Conservation (phyloP, 139 green algal genomes). For the Desmodesmus armatus region DNA sequence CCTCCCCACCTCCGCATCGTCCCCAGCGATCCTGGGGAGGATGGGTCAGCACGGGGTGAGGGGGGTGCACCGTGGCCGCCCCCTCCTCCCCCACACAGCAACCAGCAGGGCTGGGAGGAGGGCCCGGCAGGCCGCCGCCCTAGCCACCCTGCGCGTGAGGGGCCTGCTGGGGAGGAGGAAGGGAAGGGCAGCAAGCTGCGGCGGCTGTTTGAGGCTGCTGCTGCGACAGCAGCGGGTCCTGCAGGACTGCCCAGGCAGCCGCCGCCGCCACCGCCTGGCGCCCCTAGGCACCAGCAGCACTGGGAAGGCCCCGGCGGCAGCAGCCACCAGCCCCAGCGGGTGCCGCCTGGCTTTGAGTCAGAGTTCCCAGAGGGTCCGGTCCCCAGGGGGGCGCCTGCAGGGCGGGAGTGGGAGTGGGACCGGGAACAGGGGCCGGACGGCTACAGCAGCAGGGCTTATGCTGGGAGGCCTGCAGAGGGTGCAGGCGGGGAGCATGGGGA, state of each 20-base stretch:
- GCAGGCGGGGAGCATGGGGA: too few relatives aligned
- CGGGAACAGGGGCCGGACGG: too few relatives aligned
- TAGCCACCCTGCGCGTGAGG: background rate
- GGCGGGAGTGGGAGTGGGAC: too few relatives aligned
- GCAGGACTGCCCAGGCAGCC: too few relatives aligned
- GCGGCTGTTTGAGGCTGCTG: slow-evolving; percentile 1
- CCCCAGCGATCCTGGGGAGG: background rate
- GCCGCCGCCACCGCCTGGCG: background rate
- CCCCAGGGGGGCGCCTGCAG: too few relatives aligned
- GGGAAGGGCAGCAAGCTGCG: background rate
- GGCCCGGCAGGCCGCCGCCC: background rate
- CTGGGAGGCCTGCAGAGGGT: too few relatives aligned
- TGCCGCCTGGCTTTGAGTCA: slow-evolving; percentile 11
- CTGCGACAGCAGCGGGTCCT: background rate
- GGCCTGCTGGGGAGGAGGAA: background rate
- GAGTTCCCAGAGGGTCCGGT: too few relatives aligned
- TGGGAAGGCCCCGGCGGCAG: too few relatives aligned
- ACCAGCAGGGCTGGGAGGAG: background rate
- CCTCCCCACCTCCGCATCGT: slow-evolving; percentile 20
- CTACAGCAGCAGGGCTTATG: too few relatives aligned
- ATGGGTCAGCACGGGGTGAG: background rate
- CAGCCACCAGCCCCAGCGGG: background rate
- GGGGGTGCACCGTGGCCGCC: background rate
- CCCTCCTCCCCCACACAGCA: background rate
- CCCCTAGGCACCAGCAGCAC: background rate